These are phyloP conservation scores for Ilyonectria destructans DNA, from an alignment of 2,329 filamentous ascomycete genomes.

Conservation along the genomic window DNA sequence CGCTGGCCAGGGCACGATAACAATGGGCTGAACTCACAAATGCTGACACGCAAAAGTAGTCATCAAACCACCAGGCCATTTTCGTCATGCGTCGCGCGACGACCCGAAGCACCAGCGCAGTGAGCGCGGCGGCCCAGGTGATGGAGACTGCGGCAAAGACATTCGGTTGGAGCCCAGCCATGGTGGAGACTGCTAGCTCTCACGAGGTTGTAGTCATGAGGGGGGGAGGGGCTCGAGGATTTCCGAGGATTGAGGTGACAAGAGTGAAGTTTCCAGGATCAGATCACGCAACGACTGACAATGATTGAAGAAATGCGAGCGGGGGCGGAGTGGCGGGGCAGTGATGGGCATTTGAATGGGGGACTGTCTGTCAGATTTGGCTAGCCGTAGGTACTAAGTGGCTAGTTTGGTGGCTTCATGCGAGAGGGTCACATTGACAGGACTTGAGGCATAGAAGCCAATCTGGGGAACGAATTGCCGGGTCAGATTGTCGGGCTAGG, in stretches of 20 bases:
- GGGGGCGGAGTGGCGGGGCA: no score
- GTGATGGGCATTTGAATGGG: no score
- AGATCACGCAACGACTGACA: no score
- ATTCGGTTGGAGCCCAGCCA: conserved; percentile 44
- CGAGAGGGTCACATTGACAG: no score
- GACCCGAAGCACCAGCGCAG: conserved; percentile 36
- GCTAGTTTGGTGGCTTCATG: no score
- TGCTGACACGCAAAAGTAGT: conserved; percentile 41
- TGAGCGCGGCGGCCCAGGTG: conserved; percentile 43
- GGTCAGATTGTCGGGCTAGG: no score
- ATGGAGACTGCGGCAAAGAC: conserved; percentile 41
- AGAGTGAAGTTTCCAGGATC: not conserved
- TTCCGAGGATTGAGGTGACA: not conserved
- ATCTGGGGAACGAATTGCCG: no score
- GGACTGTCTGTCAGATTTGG: no score
- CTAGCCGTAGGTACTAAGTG: no score
- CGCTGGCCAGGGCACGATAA: not conserved
- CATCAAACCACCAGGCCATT: conserved; percentile 44
- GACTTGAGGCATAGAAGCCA: no score
- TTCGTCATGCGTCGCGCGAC: conserved; percentile 44
- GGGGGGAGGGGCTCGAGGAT: not conserved
- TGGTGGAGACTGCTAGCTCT: conserved; percentile 28
- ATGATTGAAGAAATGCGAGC: no score
- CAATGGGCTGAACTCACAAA: conserved; percentile 35
- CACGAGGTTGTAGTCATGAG: conserved; percentile 22